A percentile compares a stretch with the other conserved stretches of the same genome.
phyloP scores from a whole-genome alignment of 1,139 yeast species.

The Casaregolazyma suthepensis region DNA sequence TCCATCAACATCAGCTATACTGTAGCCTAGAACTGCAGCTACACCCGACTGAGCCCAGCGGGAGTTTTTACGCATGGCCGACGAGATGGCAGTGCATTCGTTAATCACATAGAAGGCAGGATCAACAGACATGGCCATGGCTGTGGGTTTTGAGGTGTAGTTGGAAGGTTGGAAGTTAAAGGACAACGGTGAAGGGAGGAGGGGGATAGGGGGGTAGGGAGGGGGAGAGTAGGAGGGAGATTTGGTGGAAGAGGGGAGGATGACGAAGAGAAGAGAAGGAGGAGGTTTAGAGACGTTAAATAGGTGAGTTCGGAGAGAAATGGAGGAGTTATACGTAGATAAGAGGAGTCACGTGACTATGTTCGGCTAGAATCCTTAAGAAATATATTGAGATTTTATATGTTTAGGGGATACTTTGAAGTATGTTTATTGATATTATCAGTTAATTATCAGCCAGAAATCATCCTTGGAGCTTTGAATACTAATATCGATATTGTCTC shows the following conservation, averaged over 20 bases:
- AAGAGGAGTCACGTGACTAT: no score
- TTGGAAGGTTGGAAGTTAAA: conserved; percentile 1
- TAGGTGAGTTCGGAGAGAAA: no score
- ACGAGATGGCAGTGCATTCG: conserved; percentile 80
- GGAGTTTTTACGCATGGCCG: conserved; percentile 85
- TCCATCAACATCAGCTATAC: conserved; percentile 35
- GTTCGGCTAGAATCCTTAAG: no score
- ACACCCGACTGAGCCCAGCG: conserved; percentile 83
- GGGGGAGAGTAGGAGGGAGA: neutral
- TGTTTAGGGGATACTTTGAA: no score
- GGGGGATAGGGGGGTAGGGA: neutral
- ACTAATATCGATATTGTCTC: no score
- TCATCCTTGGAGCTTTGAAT: no score
- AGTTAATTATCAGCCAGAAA: no score
- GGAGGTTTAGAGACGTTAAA: no score
- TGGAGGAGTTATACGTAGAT: no score
- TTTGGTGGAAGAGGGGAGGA: neutral
- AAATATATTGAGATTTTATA: no score
- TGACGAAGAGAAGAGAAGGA: neutral
- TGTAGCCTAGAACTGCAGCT: conserved; percentile 61
- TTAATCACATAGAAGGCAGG: conserved; percentile 79
- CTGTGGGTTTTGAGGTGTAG: neutral
- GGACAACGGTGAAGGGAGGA: neutral
- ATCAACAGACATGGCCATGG: conserved; percentile 45
- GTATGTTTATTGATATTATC: no score